Evolutionary conservation across 768 basidiomycete species (phyloP).

Genomic region (Tylopilus plumbeoviolaceoides): DNA sequence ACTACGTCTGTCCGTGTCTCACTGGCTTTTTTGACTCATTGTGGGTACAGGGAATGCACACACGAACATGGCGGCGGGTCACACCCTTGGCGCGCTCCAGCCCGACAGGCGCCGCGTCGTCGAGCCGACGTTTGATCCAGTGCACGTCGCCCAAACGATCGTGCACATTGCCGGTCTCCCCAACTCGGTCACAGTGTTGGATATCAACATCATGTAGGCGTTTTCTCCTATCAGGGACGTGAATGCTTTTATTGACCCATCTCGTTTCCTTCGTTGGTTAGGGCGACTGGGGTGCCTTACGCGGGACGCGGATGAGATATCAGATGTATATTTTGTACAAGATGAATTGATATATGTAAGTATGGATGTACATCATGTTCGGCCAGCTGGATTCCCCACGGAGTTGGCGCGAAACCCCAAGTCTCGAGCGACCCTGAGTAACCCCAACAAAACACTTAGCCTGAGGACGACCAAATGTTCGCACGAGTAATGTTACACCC

Average conservation of each 20-base stretch:
- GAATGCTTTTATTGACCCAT: background rate
- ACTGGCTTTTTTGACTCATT: background rate
- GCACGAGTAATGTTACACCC: background rate
- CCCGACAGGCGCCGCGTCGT: constrained; percentile 54
- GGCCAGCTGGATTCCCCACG: background rate
- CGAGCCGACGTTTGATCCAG: constrained; percentile 67
- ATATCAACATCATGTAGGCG: constrained; percentile 71
- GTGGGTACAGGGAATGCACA: constrained; percentile 57
- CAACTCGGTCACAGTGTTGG: constrained; percentile 62
- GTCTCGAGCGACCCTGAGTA: too few relatives aligned
- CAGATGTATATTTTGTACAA: background rate
- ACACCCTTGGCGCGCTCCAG: constrained; percentile 55
- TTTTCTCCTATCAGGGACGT: background rate
- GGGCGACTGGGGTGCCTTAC: constrained; percentile 45
- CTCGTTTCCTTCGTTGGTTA: constrained; percentile 10
- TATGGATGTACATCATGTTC: background rate
- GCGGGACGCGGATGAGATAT: constrained; percentile 38
- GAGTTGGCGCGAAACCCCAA: too few relatives aligned
- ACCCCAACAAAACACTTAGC: too few relatives aligned
- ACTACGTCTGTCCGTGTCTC: constrained; percentile 16
- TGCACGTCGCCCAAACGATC: constrained; percentile 67
- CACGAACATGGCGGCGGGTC: constrained; percentile 52
- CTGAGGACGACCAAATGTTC: background rate
- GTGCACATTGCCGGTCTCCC: constrained; percentile 72
- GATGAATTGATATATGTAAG: background rate